These are phyloP conservation scores for Pseudohalonectria lignicola DNA, from an alignment of 2,329 filamentous ascomycete genomes.

Conservation along the genomic window DNA sequence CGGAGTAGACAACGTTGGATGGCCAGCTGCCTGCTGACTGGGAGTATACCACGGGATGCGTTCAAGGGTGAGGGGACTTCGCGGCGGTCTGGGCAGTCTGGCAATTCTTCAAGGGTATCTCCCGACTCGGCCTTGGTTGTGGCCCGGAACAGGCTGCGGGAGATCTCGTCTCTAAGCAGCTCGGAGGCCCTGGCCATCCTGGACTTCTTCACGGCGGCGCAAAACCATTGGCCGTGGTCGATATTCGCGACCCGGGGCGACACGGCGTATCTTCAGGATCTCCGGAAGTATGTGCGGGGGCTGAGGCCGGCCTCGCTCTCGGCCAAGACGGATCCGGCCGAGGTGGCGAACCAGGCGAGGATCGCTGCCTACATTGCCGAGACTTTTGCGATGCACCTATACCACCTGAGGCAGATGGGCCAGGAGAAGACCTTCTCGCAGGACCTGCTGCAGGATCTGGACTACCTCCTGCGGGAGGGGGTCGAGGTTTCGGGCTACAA, in stretches of 20 bases:
- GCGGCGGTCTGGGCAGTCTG: no score
- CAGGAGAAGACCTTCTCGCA: slow-evolving; percentile 55
- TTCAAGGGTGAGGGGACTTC: slow-evolving; percentile 39
- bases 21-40: slow-evolving; percentile 84
- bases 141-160: slow-evolving; percentile 60
- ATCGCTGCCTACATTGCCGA: slow-evolving; percentile 79
- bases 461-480: slow-evolving; percentile 71
- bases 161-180: slow-evolving; percentile 53
- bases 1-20: slow-evolving; percentile 93
- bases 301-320: slow-evolving; percentile 41
- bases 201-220: slow-evolving; percentile 76
- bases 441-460: slow-evolving; percentile 61
- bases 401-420: slow-evolving; percentile 69
- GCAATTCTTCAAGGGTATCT: slow-evolving; percentile 36
- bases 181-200: slow-evolving; percentile 63
- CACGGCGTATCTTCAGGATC: slow-evolving; percentile 57
- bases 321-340: slow-evolving; percentile 41
- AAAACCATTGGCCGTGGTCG: slow-evolving; percentile 94
- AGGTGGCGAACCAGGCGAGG: slow-evolving; percentile 51
- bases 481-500: slow-evolving; percentile 78
- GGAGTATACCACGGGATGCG: slow-evolving; percentile 69
- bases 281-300: slow-evolving; percentile 58
- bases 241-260: slow-evolving; percentile 59
- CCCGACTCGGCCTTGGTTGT: slow-evolving; percentile 58
- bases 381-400: slow-evolving; percentile 82